These are phyloP conservation scores for Sporisorium scitamineum DNA, from an alignment of 1,284 basidiomycete genomes.

Conservation along the genomic window DNA sequence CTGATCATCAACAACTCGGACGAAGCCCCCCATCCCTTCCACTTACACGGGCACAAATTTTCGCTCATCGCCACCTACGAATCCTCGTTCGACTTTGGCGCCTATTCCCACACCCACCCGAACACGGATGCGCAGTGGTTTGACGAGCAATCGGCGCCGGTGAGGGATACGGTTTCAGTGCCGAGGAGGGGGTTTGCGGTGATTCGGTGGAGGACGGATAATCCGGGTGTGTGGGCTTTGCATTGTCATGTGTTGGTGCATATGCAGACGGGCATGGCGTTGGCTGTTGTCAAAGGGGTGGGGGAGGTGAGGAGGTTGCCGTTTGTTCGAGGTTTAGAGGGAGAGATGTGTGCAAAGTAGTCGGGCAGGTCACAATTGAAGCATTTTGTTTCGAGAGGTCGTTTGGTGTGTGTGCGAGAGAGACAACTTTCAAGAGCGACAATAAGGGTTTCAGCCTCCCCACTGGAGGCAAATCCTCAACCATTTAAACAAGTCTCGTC, in stretches of 20 bases:
- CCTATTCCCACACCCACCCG: neutral
- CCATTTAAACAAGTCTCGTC: too few species aligned
- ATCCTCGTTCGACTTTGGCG: neutral
- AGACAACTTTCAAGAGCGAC: too few species aligned
- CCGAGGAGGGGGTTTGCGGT: constrained; percentile 41
- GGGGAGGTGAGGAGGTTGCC: neutral
- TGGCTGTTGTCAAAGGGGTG: constrained; percentile 39
- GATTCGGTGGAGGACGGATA: constrained; percentile 40
- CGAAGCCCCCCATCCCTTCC: constrained; percentile 72
- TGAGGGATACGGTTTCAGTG: constrained; percentile 41
- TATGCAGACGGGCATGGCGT: constrained; percentile 43
- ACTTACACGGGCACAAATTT: constrained; percentile 71
- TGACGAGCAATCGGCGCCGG: neutral
- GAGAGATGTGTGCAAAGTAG: too few species aligned
- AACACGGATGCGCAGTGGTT: neutral
- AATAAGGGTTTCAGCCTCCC: too few species aligned
- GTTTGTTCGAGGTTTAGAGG: neutral
- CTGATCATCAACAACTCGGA: constrained; percentile 65
- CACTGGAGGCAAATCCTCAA: too few species aligned
- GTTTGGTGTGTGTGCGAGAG: too few species aligned
- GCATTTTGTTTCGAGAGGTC: too few species aligned
- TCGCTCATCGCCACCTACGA: constrained; percentile 68
- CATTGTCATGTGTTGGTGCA: constrained; percentile 54
- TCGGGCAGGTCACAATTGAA: too few species aligned
- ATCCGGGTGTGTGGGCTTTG: constrained; percentile 49